Evolutionary conservation across 768 basidiomycete genomes (phyloP), one percentile per base, ranked within the genome.

Genomic region (Ephemerocybe angulata): DNA sequence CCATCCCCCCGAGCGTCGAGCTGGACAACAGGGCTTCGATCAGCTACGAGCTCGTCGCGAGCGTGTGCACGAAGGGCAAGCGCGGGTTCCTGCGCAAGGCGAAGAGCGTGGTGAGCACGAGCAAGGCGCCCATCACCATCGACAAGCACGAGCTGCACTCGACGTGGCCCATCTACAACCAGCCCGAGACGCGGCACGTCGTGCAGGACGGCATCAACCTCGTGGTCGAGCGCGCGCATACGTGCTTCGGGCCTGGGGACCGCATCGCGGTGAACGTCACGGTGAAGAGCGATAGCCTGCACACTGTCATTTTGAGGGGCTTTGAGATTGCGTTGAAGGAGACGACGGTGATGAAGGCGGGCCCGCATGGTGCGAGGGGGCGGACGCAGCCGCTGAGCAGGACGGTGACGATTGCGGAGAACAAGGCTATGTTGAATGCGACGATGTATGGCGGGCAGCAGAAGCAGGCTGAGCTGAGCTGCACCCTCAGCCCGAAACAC

Each of bases 101-200:
- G 61, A 87, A 90, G 63, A 81, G 87, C 1, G 75, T 81, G 21
- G 80, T 90, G 40, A 70, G 83, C 28, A 82, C 85, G n/a, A 81
- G 85, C 12, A 76, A 82, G 19, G 82, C 88, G 30, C 73, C 79
- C 12, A 86, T 97, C 42, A 82, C 86, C 58, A 90, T 97, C 62
- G 89, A 92, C 76, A 97, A 96, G 69, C 93, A 96, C 64, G 94
- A 96, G 60, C 74, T 95, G 6, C 93, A 96, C 64, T 88, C 93
- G 3, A 87, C 90, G 1, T 97, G 94, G 94, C 93, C 94, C 2
- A 80, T 95, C 28, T 96, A 93, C 65, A 82, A 81, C 47, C 88
- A 92, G 65, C 80, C 81, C 11, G 89, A 93, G 62, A 78, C 77
- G 30, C 86, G 90, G n/a, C 77, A 81, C 15, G 70, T 83, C 17